These are phyloP conservation scores for Closterium sp. DNA, from an alignment of 139 green algal genomes.

Conservation along the genomic window DNA sequence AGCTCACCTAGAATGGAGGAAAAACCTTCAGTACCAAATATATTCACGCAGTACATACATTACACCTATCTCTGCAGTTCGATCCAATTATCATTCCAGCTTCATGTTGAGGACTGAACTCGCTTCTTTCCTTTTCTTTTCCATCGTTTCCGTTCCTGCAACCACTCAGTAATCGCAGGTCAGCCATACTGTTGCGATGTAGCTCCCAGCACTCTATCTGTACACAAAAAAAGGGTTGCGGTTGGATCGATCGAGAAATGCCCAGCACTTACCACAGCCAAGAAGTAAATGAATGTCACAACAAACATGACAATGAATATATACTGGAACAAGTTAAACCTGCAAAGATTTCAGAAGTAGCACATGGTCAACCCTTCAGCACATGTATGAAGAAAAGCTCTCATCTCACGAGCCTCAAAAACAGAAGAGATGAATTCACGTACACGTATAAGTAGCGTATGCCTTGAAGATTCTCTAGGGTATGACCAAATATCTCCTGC, in stretches of 20 bases:
- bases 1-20: too few relatives aligned
- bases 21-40: too few relatives aligned
- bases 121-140: neutral
- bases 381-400: neutral
- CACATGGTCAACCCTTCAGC: neutral
- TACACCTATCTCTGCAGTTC: neutral
- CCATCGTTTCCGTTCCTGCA: neutral
- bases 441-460: constrained; percentile 78
- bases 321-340: neutral
- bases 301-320: neutral
- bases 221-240: too few relatives aligned
- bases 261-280: neutral
- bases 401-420: neutral
- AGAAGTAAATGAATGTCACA: neutral
- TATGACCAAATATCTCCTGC: constrained; percentile 79
- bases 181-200: neutral
- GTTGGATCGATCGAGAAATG: neutral
- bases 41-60: neutral
- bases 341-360: neutral
- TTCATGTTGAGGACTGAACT: neutral
- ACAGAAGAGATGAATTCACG: neutral
- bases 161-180: neutral
- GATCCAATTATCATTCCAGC: neutral
- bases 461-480: constrained; percentile 71
- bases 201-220: too few relatives aligned